These are phyloP conservation scores for Ophiostoma triangulosporum DNA, from an alignment of 2,329 filamentous ascomycete genomes.

Conservation along the genomic window DNA sequence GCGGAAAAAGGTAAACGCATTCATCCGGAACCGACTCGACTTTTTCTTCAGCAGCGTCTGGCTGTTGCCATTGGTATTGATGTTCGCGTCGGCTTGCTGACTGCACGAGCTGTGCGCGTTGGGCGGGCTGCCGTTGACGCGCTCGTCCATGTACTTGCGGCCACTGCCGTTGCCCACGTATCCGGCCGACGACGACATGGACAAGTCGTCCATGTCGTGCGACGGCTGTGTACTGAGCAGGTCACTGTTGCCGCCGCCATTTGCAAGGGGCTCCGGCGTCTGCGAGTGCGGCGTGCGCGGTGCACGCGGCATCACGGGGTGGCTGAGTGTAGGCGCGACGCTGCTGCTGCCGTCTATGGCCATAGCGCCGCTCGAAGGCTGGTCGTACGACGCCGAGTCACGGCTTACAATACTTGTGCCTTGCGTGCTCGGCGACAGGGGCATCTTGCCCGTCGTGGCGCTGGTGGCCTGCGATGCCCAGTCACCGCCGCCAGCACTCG, in stretches of 20 bases:
- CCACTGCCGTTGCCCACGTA: conserved; percentile 16
- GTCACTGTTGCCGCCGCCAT: not conserved
- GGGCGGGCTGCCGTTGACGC: not conserved
- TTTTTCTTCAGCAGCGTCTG: conserved; percentile 45
- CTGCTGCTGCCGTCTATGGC: conserved; percentile 19
- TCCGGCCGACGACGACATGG: conserved; percentile 14
- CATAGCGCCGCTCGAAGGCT: conserved; percentile 17
- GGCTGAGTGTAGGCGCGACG: conserved; percentile 12
- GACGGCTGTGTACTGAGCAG: conserved; percentile 17
- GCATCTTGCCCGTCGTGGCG: conserved; percentile 50
- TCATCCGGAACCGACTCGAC: conserved; percentile 50
- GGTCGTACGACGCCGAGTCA: conserved; percentile 42
- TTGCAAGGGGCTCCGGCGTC: not conserved
- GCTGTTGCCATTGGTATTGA: conserved; percentile 23
- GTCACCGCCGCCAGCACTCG: conserved; percentile 33
- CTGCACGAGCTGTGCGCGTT: no score
- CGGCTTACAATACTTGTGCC: conserved; percentile 52
- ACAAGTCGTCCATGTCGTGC: conserved; percentile 23
- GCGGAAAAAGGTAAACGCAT: conserved; percentile 42
- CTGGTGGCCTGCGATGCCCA: conserved; percentile 51
- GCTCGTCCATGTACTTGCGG: not conserved
- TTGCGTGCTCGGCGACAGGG: conserved; percentile 50
- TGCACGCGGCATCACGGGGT: not conserved
- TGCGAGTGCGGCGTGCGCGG: not conserved
- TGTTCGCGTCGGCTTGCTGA: conserved; percentile 26